phyloP scores from a whole-genome alignment of 495 filamentous ascomycete genomes.

The Aspergillus wentii region DNA sequence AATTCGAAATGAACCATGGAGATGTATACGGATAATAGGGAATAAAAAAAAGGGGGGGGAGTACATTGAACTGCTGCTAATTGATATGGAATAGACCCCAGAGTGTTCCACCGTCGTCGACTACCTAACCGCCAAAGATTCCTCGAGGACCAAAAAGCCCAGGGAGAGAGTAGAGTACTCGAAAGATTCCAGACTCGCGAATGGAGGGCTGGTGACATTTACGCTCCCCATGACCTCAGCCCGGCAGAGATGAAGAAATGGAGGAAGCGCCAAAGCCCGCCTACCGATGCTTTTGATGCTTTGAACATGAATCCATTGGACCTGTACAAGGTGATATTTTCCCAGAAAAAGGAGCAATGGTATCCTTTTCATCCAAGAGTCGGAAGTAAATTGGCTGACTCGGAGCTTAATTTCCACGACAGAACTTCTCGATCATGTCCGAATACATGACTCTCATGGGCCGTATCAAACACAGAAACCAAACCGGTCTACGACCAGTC shows the following conservation, averaged over 20 bases:
- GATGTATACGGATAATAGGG: too few relatives aligned
- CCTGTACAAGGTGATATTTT: slow-evolving; percentile 69
- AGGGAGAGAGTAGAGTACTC: slow-evolving; percentile 32
- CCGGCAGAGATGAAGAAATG: slow-evolving; percentile 68
- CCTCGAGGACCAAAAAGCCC: slow-evolving; percentile 34
- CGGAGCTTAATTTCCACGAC: slow-evolving; percentile 1
- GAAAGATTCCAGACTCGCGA: slow-evolving; percentile 43
- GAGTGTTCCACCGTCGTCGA: slow-evolving; percentile 18
- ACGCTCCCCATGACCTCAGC: slow-evolving; percentile 84
- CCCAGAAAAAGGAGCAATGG: too few relatives aligned
- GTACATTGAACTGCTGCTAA: too few relatives aligned
- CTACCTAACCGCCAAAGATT: slow-evolving; percentile 29
- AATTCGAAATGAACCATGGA: neutral
- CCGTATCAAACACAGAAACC: slow-evolving; percentile 66
- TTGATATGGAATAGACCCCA: slow-evolving; percentile 11
- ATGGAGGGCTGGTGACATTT: slow-evolving; percentile 75
- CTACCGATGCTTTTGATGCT: slow-evolving; percentile 70
- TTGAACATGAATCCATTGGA: slow-evolving; percentile 76
- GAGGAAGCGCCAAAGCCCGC: slow-evolving; percentile 43
- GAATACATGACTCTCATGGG: slow-evolving; percentile 84
- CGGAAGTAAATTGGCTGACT: slow-evolving; percentile 4
- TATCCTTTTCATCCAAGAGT: neutral
- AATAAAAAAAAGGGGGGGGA: too few relatives aligned
- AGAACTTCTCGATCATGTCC: slow-evolving; percentile 93
- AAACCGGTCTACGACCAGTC: slow-evolving; percentile 77